Conservation (phyloP, 768 basidiomycete species). For the Mycena metata region DNA sequence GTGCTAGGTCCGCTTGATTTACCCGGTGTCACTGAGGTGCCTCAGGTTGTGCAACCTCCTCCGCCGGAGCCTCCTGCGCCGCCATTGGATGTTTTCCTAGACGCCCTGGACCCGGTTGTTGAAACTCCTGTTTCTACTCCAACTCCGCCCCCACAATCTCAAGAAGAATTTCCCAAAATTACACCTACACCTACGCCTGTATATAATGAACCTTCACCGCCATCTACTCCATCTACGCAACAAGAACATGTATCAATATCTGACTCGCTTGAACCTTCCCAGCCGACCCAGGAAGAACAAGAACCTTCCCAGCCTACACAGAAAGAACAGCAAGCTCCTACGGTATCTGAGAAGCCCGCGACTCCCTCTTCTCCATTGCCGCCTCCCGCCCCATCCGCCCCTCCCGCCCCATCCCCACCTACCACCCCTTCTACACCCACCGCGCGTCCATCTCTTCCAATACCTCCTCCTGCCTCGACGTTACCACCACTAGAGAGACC, state of each 20-base stretch:
- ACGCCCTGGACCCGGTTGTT: not conserved
- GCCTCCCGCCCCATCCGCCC: not conserved
- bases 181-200: constrained; percentile 15
- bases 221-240: not conserved
- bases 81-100: not conserved
- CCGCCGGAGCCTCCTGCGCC: not conserved
- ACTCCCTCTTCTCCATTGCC: no score
- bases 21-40: not conserved
- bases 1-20: not conserved
- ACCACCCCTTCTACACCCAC: not conserved
- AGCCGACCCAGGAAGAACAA: no score
- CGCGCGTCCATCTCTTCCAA: not conserved
- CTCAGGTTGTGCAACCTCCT: not conserved
- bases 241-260: no score
- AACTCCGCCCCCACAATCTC: constrained; percentile 1
- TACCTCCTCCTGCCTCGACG: not conserved
- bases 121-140: not conserved
- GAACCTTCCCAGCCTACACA: no score
- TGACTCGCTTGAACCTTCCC: no score
- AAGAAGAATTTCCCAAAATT: not conserved
- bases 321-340: no score
- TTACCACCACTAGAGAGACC: constrained; percentile 28
- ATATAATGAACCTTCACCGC: not conserved
- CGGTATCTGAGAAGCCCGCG: no score
- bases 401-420: not conserved